Base-by-base conservation (phyloP, 768 basidiomycete genomes). In the Termitomyces sp. region DNA sequence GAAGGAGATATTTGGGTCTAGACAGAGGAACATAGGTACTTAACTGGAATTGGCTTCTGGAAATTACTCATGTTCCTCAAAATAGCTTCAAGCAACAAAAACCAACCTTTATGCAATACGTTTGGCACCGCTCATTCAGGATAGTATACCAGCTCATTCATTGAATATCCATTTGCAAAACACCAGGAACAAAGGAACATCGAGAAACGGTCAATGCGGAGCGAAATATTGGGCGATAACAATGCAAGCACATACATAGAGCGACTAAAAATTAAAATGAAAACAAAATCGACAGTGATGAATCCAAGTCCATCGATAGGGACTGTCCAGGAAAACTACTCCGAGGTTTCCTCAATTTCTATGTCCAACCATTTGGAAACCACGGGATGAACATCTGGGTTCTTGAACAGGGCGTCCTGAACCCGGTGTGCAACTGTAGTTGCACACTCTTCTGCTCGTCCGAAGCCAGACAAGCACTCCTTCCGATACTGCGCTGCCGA, bases 401-500 rank as follows among this genome's bases (percentile, higher is more conserved):
- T 68, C 24, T 59, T 61, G 22, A 70, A 73, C 36, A 91, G 71
- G 24, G 75, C 74, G 33, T 86, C 79, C 34, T 85, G 71, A 40
- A 89, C 75, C 24, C 80, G 80, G 65, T 79, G 78, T 3, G 80
- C 85, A 48, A 91, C 82, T 5, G 80, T 72, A 22, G 71, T 72
- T 44, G 84, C 84, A 62, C 84, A 89, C 64, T 91, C 88, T 61
- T 92, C 90, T 39, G 90, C 91, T 54, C 88, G 77, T 14, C 86
- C 84, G 68, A 92, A 93, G 22, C 91, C 91, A 42, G 82, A 74
- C 37, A 93, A 72, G 69, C 86, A 91, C 37, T 81, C 82, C 62
- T 76, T 81, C 56, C 89, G 78, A 65, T 92, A 93, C 60, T 82
- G 82, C 8, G 76, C 79, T 63, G 87, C 88, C 0, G 80, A 64